These are phyloP conservation scores for Trichophyton schoenleinii DNA, from an alignment of 2,329 filamentous ascomycete species.

Conservation along the genomic window DNA sequence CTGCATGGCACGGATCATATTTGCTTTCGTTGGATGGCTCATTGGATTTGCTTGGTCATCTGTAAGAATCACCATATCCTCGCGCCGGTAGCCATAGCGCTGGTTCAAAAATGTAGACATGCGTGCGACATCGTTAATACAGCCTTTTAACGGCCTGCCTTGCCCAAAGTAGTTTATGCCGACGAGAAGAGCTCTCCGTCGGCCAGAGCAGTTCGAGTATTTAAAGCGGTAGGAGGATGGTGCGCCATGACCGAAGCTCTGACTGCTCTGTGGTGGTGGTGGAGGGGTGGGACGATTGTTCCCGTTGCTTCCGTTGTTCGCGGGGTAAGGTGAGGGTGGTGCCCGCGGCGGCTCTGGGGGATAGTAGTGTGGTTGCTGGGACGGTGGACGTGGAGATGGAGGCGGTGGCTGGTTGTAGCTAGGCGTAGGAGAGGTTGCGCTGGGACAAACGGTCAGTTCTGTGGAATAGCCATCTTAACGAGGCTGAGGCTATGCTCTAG, in stretches of 20 bases:
- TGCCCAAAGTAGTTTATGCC: slow-evolving; percentile 5
- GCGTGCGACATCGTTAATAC: slow-evolving; percentile 5
- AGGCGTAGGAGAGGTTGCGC: neutral
- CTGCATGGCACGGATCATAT: slow-evolving; percentile 3
- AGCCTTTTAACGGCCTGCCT: neutral
- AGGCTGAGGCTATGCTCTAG: neutral
- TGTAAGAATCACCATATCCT: slow-evolving; percentile 6
- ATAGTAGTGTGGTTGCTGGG: neutral
- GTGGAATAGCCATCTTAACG: neutral
- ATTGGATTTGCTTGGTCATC: slow-evolving; percentile 4
- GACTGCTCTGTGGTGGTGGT: neutral
- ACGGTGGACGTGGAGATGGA: slow-evolving; percentile 16
- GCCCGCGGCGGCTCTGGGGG: neutral
- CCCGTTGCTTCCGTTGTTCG: slow-evolving; percentile 25
- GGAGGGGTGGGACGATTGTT: neutral
- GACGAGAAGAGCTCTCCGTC: neutral
- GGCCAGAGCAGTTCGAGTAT: slow-evolving; percentile 5
- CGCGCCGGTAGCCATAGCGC: slow-evolving; percentile 1
- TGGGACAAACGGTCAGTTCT: neutral
- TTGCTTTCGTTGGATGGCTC: slow-evolving; percentile 2
- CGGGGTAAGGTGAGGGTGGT: neutral
- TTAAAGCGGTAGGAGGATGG: slow-evolving; percentile 1
- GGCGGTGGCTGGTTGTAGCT: slow-evolving; percentile 12
- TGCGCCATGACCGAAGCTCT: slow-evolving; percentile 1
- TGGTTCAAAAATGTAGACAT: slow-evolving; percentile 3